These are phyloP conservation scores for Narthecium ossifragum DNA, from an alignment of 106 monocot species.

Conservation along the genomic window DNA sequence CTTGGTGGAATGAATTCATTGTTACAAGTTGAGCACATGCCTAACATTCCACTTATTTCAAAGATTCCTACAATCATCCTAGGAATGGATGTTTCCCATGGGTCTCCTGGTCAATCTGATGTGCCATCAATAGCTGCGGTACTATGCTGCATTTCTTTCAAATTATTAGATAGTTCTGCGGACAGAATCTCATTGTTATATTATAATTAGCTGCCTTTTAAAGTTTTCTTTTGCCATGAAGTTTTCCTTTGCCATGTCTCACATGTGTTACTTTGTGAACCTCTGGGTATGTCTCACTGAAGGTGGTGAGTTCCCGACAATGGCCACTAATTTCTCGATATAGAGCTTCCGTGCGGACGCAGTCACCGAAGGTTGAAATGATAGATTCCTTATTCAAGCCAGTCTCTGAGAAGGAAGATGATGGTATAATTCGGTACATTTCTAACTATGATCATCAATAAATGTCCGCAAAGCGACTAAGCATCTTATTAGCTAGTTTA, in stretches of 20 bases:
- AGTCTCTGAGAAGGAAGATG: slow-evolving; percentile 26
- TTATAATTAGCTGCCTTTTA: background rate
- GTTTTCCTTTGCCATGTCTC: background rate
- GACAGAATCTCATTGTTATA: background rate
- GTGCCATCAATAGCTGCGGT: slow-evolving; percentile 72
- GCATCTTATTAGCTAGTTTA: too few relatives aligned
- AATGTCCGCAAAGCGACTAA: too few relatives aligned
- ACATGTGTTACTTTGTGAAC: background rate
- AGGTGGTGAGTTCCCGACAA: slow-evolving; percentile 89
- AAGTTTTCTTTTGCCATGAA: background rate
- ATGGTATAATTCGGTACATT: slow-evolving; percentile 59
- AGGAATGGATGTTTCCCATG: slow-evolving; percentile 52
- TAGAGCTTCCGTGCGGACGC: slow-evolving; percentile 75
- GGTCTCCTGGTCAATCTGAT: slow-evolving; percentile 59
- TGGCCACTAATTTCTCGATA: slow-evolving; percentile 92
- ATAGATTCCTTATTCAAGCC: slow-evolving; percentile 93
- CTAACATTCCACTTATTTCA: slow-evolving; percentile 17
- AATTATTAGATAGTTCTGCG: too few relatives aligned
- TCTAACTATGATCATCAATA: too few relatives aligned
- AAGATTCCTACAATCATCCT: slow-evolving; percentile 27
- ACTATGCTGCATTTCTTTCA: slow-evolving; percentile 8
- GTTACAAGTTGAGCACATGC: slow-evolving; percentile 42
- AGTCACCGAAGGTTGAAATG: slow-evolving; percentile 88
- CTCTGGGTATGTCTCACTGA: too few relatives aligned
- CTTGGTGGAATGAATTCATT: slow-evolving; percentile 88